Evolutionary conservation across 805 yeast species (phyloP), one percentile per base, ranked within the genome.

Genomic region (Candida maltosa): DNA sequence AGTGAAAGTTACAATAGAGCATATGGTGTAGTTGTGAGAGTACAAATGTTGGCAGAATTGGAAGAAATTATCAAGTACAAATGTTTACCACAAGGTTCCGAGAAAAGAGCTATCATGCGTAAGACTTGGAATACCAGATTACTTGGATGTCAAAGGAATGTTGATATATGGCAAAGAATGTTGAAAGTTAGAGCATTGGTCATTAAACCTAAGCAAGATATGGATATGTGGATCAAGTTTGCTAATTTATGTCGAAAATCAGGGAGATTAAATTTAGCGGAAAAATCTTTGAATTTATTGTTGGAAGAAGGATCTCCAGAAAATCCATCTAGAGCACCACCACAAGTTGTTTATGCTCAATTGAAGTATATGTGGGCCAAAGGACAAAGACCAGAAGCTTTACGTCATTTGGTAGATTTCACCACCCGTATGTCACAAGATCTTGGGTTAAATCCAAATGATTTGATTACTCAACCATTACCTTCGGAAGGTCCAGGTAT

Each of bases 111-210:
- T 6, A 77, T 79, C 11, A 82, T 93, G 74, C 73, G 95, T 47
- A 79, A 82, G 47, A 91, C 97, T 0, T 94, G 98, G 98, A 87
- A 86, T 52, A 85, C 86, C 34, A 75, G 99, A 49, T 66, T 93
- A 33, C 65, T 87, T 41, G 97, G 97, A 2, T 88, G 97, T 53
- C 98, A 93, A 62, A 75, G 93, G 48, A 93, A 93, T 62, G 97
- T 93, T 34, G 99, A 93, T 62, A 88, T 89, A n/a, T 93, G 99
- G 98, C 97, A 91, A 57, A 72, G 97, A 52, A 82, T 93, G 78
- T 71, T 93, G 41, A 86, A 89, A 55, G 96, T 91, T 2, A 73
- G 98, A 38, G 91, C 97, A 0, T 69, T 93, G 31, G 97, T 93
- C 10, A 85, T 93, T 29, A 83, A 83, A 44, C 99, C 98, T 2